Evolutionary conservation across 306 rosid species (phyloP).

Genomic region (Casuarina glauca): DNA sequence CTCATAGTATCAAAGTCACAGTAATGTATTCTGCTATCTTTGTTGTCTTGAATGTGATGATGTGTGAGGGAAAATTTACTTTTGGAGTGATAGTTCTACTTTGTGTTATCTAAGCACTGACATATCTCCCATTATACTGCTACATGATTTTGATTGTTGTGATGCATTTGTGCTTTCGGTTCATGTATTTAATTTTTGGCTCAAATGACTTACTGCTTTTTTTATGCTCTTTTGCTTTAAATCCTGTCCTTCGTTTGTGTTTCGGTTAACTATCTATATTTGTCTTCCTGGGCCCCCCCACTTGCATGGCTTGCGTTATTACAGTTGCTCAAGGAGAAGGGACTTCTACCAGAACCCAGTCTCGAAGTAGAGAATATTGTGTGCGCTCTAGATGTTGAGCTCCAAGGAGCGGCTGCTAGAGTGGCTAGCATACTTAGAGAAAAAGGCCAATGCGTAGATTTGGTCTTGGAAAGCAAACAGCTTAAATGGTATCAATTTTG

Average conservation of each 20-base stretch:
- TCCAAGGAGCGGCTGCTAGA: slow-evolving; percentile 84
- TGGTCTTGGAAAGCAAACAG: slow-evolving; percentile 91
- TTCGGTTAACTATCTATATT: neutral
- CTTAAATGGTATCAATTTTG: slow-evolving; percentile 72
- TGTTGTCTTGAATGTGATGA: neutral
- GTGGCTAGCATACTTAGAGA: slow-evolving; percentile 81
- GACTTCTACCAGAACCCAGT: slow-evolving; percentile 68
- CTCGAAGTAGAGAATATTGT: slow-evolving; percentile 67
- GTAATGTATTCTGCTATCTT: neutral
- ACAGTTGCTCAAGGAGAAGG: slow-evolving; percentile 94
- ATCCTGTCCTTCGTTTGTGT: neutral
- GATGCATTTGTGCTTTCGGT: neutral
- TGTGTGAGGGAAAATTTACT: neutral
- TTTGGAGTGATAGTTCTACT: neutral
- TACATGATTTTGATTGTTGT: neutral
- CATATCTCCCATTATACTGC: neutral
- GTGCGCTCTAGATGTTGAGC: slow-evolving; percentile 82
- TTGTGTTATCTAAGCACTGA: neutral
- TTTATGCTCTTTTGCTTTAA: neutral
- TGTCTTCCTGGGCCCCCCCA: too few relatives aligned
- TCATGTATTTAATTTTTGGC: slow-evolving; percentile 3
- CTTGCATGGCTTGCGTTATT: neutral
- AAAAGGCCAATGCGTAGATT: slow-evolving; percentile 77
- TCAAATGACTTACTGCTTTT: slow-evolving; percentile 1
- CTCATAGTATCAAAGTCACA: neutral